These are phyloP conservation scores for Flagelloscypha sp. DNA, from an alignment of 768 basidiomycete species.

Conservation along the genomic window DNA sequence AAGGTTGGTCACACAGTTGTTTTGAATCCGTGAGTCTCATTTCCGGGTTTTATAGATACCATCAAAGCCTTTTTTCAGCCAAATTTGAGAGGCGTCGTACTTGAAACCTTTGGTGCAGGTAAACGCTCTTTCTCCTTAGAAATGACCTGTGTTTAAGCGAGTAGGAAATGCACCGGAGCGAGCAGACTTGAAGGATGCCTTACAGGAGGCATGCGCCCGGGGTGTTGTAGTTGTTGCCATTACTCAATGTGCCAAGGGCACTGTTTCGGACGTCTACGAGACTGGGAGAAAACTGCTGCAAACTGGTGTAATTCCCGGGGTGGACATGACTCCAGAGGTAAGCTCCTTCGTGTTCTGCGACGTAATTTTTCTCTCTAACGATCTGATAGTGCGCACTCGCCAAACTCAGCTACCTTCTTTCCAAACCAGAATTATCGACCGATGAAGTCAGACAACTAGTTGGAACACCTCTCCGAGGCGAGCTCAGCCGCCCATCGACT, in stretches of 20 bases:
- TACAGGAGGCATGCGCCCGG: conserved; percentile 74
- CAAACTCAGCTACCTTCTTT: conserved; percentile 84
- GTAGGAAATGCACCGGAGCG: conserved; percentile 89
- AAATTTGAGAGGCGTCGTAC: conserved; percentile 71
- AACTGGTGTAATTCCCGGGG: conserved; percentile 75
- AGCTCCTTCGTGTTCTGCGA: conserved; percentile 5
- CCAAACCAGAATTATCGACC: conserved; percentile 67
- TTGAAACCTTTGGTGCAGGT: conserved; percentile 91
- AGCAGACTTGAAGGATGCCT: conserved; percentile 60
- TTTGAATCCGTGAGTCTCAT: too few species aligned
- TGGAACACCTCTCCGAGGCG: conserved; percentile 75
- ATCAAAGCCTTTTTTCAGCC: conserved; percentile 69
- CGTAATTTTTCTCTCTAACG: conserved; percentile 2
- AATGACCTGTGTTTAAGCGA: too few species aligned
- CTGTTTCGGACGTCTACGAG: conserved; percentile 79
- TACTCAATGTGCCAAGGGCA: conserved; percentile 81
- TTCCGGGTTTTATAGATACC: too few species aligned
- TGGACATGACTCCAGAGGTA: conserved; percentile 96
- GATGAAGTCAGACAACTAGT: conserved; percentile 70
- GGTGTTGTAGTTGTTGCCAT: conserved; percentile 88
- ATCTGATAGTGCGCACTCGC: conserved; percentile 69
- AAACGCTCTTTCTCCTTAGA: too few species aligned
- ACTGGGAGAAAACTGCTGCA: conserved; percentile 63
- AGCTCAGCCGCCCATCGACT: conserved; percentile 57
- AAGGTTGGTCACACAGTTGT: too few species aligned